Evolutionary conservation across 352 stramenopile genomes (phyloP), one percentile per base, ranked within the genome.

Genomic region (Globisporangium lucens): DNA sequence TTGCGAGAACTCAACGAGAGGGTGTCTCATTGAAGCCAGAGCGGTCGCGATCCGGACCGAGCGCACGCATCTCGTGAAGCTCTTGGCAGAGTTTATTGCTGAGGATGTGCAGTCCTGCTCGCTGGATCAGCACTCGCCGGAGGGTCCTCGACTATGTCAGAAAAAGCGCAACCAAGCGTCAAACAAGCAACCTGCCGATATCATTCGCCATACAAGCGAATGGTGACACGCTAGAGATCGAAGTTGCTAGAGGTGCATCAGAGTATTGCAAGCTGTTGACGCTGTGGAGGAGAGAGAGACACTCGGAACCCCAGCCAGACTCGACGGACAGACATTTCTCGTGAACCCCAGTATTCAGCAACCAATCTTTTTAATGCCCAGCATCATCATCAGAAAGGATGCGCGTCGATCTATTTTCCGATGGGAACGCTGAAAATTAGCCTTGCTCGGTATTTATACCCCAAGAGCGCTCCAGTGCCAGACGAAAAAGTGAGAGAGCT

Each of bases 1-100:
- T 12, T 27, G 43, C 7, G 59, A 65, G 59, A 29, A 22, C 24
- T 47, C 38, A 27, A 53, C 29, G 8, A 29, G n/a, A 5, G 43
- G 43, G 13, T 65, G 59, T 36, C 17, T 65, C 7, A 29, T 64
- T 30, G 58, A 64, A 56, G 58, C 41, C 24, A 35, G 38, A 3
- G 41, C 13, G 41, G n/a, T 56, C 27, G 41, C 58, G 15, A 36
- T 41, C 10, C 59, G 29, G 27, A 56, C 6, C 9, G n/a, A 65
- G 22, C 46, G 59, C 3, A 27, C 7, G 0, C 9, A 36, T 3
- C 22, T 56, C 22, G 43, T 56, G 27, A 24, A 15, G 30, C 15
- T 65, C 1, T 24, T 56, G 27, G 17, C 47, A 22, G 12, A 56
- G 47, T 58, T 36, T 22, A 65, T 65, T 6, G 33, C 27, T 20